Base-by-base conservation (phyloP, 1,139 yeast species). In the Candida tropicalis region DNA sequence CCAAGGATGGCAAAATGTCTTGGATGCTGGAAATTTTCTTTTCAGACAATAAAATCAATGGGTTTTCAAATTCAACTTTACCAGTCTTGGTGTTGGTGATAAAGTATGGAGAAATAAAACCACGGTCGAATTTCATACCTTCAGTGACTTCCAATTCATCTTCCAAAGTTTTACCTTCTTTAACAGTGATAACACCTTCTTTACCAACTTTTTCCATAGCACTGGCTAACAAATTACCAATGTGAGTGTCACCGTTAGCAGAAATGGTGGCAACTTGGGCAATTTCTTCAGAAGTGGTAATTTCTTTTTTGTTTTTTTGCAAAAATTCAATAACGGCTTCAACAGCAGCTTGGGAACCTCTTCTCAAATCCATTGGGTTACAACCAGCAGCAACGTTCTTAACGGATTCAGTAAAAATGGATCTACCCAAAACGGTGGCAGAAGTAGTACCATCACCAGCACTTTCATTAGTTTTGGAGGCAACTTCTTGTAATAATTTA, bases 161-260 rank as follows among this genome's bases (percentile, higher is more conserved):
- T 70, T 89, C 96, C 64, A 91, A 79, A 56, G 98, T 91, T 79
- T 89, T 90, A 62, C 98, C 98, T 73, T 91, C 98, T 77, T 65
- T 87, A 63, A 93, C 96, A 58, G 99, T 93, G 66, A 93, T 93
- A 52, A 93, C 99, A 79, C 99, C 99, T 73, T 93, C 99, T 74
- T 93, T 95, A 62, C 99, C 99, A 50, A 93, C 99, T 73, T 93
- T 93, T 75, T 91, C 99, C 99, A 93, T 93, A 59, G 99, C 99
- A 47, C 87, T 83, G 47, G 99, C 98, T 64, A 93, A 80, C 59
- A 93, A 76, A 67, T 84, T 79, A 68, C 99, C 99, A 60, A 93
- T 91, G 77, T 93, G 98, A 41, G 78, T 63, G 66, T 93, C 99
- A 57, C 99, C 99, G 68, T 93, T 93, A 54, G 99, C 99, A 47